Percentiles rank a stretch among this genome's conserved stretches.
Conservation (phyloP, 1,284 basidiomycete genomes). For the Austropuccinia psidii region DNA sequence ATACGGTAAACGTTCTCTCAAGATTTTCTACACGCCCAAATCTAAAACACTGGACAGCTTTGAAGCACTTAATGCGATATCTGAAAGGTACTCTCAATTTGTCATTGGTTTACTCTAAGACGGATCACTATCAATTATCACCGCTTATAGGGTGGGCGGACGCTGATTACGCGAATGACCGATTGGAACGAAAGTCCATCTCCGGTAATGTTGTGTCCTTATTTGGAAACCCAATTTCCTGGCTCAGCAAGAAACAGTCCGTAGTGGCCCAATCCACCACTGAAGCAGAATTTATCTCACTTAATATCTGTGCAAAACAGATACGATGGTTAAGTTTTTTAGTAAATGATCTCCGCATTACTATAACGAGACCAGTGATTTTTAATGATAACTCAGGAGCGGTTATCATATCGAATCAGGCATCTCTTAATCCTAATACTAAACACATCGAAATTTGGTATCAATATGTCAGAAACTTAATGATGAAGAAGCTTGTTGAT, state of each 20-base stretch:
- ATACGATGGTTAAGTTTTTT: conserved; percentile 2
- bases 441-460: conserved; percentile 2
- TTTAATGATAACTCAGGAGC: neutral
- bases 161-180: neutral
- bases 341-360: neutral
- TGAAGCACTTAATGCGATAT: neutral
- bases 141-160: conserved; percentile 20
- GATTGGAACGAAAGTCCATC: neutral
- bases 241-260: neutral
- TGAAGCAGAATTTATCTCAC: neutral
- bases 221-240: conserved; percentile 8
- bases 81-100: neutral
- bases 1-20: neutral
- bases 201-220: neutral
- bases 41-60: neutral
- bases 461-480: neutral
- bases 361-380: neutral
- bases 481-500: neutral
- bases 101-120: neutral
- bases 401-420: neutral
- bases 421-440: neutral
- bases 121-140: too few relatives aligned
- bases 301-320: neutral
- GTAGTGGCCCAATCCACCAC: conserved; percentile 5
- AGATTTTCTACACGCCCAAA: neutral